Base-by-base conservation (phyloP, 306 rosid genomes). In the Calophaca sinica region DNA sequence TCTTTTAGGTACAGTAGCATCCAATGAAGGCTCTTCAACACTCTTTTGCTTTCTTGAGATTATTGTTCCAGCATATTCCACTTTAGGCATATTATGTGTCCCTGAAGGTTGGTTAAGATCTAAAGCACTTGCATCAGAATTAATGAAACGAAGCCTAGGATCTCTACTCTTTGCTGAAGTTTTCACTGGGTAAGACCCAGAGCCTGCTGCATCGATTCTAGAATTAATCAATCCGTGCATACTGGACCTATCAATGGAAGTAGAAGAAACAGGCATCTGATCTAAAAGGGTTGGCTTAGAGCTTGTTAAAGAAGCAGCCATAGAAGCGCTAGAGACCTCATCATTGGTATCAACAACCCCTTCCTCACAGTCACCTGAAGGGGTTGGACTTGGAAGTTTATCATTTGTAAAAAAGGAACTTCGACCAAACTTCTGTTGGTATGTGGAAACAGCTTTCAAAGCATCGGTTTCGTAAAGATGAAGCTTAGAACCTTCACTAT, bases 361-460 rank as follows among this genome's bases (percentile, higher is more conserved):
- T 45, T 73, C 75, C 50, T 76, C 92, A 53, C 79, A 57, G 29
- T 92, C 93, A 66, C 86, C 99, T 4, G 99, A 96, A 44, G 99
- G 99, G 26, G 99, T 96, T 79, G 99, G 99, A 81, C 99, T 96
- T 67, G 99, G 99, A 85, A 96, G 96, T 52, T 83, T 79, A 78
- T 92, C 98, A 83, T 52, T 68, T 42, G 79, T 84, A 35, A 85
- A 73, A 77, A 82, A 88, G 26, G 99, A 90, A 80, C 86, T 85
- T 75, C 88, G 91, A 73, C 90, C 90, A 83, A 96, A 94, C 84
- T 88, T 96, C 80, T 92, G 99, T 75, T 96, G 99, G 85, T 96
- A 96, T 7, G 88, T 44, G 28, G 99, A 96, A 80, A 96, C 89
- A 76, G 98, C 98, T 83, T 84, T 92, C 38, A 89, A 35, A 13